A percentile compares a stretch with the other conserved stretches of the same genome.
Evolutionary conservation across 2,329 filamentous ascomycete species (phyloP).

Genomic region (Exophiala aquamarina): DNA sequence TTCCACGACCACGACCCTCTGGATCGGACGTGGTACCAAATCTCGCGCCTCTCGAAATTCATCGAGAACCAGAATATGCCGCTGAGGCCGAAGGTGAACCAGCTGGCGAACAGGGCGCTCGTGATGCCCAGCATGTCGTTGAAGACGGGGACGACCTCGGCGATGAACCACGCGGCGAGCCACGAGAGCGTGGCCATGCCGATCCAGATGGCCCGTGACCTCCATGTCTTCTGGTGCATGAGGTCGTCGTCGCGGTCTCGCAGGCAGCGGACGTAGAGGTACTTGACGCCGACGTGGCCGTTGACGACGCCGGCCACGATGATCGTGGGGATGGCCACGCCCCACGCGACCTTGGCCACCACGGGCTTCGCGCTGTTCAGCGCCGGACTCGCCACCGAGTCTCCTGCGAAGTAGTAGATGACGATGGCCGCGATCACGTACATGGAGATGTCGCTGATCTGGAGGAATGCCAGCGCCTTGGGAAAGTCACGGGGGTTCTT

Average conservation of each 20-base stretch:
- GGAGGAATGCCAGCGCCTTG: constrained; percentile 63
- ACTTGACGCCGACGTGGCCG: constrained; percentile 65
- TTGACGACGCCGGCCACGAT: constrained; percentile 71
- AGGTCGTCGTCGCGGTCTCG: constrained; percentile 48
- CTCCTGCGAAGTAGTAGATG: constrained; percentile 67
- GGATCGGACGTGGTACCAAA: no score
- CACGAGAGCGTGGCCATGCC: constrained; percentile 57
- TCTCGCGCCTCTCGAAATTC: constrained; percentile 40
- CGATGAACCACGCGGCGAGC: constrained; percentile 65
- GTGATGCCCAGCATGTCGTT: constrained; percentile 65
- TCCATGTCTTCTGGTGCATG: constrained; percentile 50
- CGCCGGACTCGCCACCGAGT: constrained; percentile 63
- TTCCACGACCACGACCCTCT: background rate
- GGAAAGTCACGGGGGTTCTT: constrained; percentile 60
- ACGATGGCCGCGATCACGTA: constrained; percentile 67
- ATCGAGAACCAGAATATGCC: constrained; percentile 34
- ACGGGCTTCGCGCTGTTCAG: constrained; percentile 60
- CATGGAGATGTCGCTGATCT: constrained; percentile 59
- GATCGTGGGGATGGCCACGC: constrained; percentile 69
- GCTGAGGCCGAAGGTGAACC: constrained; percentile 57
- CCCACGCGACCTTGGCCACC: constrained; percentile 66
- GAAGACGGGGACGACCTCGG: constrained; percentile 69
- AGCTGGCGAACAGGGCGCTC: constrained; percentile 63
- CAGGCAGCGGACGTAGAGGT: constrained; percentile 65
- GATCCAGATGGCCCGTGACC: constrained; percentile 59